phyloP scores from a whole-genome alignment of 768 basidiomycete species.

The Porphyrellus cyaneotinctus region DNA sequence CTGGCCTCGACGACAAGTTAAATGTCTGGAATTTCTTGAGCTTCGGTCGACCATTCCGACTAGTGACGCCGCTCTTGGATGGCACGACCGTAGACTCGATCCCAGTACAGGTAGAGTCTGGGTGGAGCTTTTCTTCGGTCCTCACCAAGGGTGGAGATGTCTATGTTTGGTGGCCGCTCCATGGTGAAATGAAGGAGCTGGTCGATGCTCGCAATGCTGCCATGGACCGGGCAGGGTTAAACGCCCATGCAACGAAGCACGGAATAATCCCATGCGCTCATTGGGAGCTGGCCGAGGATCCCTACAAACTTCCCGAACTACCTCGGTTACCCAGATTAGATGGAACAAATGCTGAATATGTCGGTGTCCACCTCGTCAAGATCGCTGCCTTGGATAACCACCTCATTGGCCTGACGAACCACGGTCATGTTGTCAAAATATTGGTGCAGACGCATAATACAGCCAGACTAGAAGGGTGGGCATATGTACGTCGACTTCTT shows the following conservation, averaged over 20 bases:
- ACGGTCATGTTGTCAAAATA: slow-evolving; percentile 73
- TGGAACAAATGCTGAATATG: slow-evolving; percentile 19
- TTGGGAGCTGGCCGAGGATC: slow-evolving; percentile 56
- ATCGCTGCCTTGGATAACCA: slow-evolving; percentile 75
- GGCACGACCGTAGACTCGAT: slow-evolving; percentile 42
- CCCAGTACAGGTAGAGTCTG: slow-evolving; percentile 67
- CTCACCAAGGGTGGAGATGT: slow-evolving; percentile 71
- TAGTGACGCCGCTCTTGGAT: slow-evolving; percentile 40
- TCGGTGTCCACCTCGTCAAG: slow-evolving; percentile 56
- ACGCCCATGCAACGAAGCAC: slow-evolving; percentile 32
- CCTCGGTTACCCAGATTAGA: slow-evolving; percentile 55
- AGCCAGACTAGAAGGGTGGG: slow-evolving; percentile 48
- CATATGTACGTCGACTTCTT: slow-evolving; percentile 55
- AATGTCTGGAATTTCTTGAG: slow-evolving; percentile 71
- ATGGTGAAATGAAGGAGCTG: slow-evolving; percentile 37
- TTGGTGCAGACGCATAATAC: slow-evolving; percentile 41
- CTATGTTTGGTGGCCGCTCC: slow-evolving; percentile 70
- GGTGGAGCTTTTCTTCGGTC: slow-evolving; percentile 75
- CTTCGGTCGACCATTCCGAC: slow-evolving; percentile 75
- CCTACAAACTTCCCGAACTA: slow-evolving; percentile 54
- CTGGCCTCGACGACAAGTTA: slow-evolving; percentile 54
- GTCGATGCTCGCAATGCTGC: slow-evolving; percentile 38
- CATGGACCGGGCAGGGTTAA: slow-evolving; percentile 41
- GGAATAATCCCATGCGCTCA: slow-evolving; percentile 54
- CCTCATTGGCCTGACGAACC: slow-evolving; percentile 75